A percentile compares a stretch with the other conserved stretches of the same genome.
phyloP scores from a whole-genome alignment of 2,329 filamentous ascomycete species.

The Clonostachys solani region DNA sequence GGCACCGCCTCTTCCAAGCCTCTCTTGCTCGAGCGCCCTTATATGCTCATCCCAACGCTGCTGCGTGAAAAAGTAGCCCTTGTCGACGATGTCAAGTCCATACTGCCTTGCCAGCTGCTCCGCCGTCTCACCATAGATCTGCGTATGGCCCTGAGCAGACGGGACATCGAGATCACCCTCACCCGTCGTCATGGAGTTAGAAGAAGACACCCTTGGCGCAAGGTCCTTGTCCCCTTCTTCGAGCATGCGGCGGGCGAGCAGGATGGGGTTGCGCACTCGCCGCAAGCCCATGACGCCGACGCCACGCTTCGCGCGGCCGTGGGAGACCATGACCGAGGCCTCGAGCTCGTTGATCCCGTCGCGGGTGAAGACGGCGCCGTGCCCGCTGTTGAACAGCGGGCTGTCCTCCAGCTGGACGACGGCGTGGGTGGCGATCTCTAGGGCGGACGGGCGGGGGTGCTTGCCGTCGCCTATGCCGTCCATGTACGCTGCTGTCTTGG shows the following conservation, averaged over 20 bases:
- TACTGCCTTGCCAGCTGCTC: conserved; percentile 65
- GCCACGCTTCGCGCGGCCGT: conserved; percentile 68
- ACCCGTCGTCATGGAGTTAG: not conserved
- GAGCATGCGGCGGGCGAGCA: conserved; percentile 68
- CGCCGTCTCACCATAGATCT: conserved; percentile 63
- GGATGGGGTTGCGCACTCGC: conserved; percentile 75
- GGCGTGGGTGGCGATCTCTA: conserved; percentile 72
- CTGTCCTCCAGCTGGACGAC: conserved; percentile 75
- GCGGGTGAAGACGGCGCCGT: conserved; percentile 82
- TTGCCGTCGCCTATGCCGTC: conserved; percentile 14
- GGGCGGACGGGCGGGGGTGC: conserved; percentile 44
- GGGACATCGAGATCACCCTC: conserved; percentile 31
- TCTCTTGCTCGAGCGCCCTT: conserved; percentile 49
- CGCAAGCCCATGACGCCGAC: conserved; percentile 72
- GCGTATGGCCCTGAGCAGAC: conserved; percentile 64
- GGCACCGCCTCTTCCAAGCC: conserved; percentile 27
- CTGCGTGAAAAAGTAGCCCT: conserved; percentile 75
- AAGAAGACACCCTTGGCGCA: conserved; percentile 17
- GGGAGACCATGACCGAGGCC: conserved; percentile 80
- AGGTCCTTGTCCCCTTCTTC: conserved; percentile 61
- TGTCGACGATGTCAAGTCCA: conserved; percentile 66
- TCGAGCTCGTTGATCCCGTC: conserved; percentile 83
- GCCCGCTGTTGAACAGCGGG: conserved; percentile 78
- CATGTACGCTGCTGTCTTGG: conserved; percentile 33
- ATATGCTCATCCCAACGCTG: conserved; percentile 75